These are phyloP conservation scores for Tirmania nivea DNA, from an alignment of 495 filamentous ascomycete species.

Conservation along the genomic window DNA sequence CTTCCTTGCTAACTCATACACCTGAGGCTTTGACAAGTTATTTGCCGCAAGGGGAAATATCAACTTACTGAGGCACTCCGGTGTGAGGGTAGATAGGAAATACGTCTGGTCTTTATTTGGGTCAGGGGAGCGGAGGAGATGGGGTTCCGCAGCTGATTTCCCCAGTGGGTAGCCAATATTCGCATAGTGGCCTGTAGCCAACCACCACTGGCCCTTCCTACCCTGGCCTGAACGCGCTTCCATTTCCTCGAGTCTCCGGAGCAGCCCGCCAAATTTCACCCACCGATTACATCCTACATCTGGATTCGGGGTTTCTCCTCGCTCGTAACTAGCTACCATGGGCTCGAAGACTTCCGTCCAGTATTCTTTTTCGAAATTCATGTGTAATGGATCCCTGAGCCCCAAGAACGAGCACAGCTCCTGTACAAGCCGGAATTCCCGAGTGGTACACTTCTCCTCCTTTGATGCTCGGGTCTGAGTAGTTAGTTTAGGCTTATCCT, in stretches of 20 bases:
- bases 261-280: constrained; percentile 15
- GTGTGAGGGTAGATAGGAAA: constrained; percentile 13
- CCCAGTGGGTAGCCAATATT: background rate
- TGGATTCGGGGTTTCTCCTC: constrained; percentile 14
- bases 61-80: constrained; percentile 4
- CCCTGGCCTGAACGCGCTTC: background rate
- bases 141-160: background rate
- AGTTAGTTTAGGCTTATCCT: background rate
- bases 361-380: constrained; percentile 18
- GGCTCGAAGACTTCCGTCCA: constrained; percentile 17
- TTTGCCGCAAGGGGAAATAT: constrained; percentile 14
- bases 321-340: constrained; percentile 13
- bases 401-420: constrained; percentile 9
- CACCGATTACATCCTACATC: constrained; percentile 17
- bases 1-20: constrained; percentile 10
- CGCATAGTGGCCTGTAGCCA: constrained; percentile 14
- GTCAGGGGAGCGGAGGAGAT: constrained; percentile 11
- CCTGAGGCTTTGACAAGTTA: constrained; percentile 9
- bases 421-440: constrained; percentile 12
- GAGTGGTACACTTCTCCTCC: constrained; percentile 8
- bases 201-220: constrained; percentile 12
- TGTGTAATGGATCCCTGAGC: constrained; percentile 6
- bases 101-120: constrained; percentile 19
- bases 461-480: background rate
- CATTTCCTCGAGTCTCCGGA: constrained; percentile 10